These are phyloP conservation scores for Aspergillus olivimuriae DNA, from an alignment of 495 filamentous ascomycete species.

Conservation along the genomic window DNA sequence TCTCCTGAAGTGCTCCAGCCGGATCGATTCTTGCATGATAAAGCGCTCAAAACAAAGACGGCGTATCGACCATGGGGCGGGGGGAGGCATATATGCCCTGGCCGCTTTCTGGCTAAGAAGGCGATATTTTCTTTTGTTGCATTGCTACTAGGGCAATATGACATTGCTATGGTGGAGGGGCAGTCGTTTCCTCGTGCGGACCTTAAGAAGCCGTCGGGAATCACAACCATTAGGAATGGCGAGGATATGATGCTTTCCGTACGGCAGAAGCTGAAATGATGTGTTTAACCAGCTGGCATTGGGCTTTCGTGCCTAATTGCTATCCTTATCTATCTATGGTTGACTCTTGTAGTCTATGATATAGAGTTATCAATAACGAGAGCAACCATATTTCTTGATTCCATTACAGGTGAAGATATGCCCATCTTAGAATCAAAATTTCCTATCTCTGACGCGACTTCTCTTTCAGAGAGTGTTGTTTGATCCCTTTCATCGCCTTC, in stretches of 20 bases:
- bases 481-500: background rate
- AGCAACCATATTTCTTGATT: too few relatives aligned
- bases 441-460: too few relatives aligned
- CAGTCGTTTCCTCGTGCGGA: conserved; percentile 2
- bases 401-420: too few relatives aligned
- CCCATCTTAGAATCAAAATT: too few relatives aligned
- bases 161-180: background rate
- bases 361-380: too few relatives aligned
- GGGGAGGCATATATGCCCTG: conserved; percentile 26
- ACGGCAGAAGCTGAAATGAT: background rate
- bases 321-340: too few relatives aligned
- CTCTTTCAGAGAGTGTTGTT: background rate
- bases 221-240: background rate
- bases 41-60: conserved; percentile 5
- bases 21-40: conserved; percentile 17
- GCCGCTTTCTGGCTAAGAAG: conserved; percentile 34
- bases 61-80: conserved; percentile 34
- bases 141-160: conserved; percentile 9
- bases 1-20: conserved; percentile 14
- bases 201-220: conserved; percentile 1
- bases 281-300: too few relatives aligned
- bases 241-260: conserved; percentile 1
- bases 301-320: too few relatives aligned
- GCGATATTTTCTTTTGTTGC: conserved; percentile 32
- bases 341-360: too few relatives aligned